phyloP scores from a whole-genome alignment of 75 land plant species.

The Selaginella moellendorffii region DNA sequence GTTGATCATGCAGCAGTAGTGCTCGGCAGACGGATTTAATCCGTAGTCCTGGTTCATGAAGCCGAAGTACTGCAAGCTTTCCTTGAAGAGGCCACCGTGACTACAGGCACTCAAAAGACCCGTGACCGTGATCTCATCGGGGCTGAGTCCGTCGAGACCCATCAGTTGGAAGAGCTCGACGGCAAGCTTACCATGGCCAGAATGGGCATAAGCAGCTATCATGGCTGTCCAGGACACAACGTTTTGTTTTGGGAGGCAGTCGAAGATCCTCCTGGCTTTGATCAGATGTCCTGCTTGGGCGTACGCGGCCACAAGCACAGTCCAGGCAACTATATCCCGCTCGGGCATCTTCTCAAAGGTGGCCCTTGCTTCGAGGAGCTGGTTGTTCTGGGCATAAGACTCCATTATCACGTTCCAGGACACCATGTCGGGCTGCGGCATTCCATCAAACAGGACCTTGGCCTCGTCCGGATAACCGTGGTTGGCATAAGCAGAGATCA shows the following conservation, averaged over 20 bases:
- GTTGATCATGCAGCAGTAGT: not conserved
- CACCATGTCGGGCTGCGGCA: not conserved
- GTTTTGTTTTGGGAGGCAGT: not conserved
- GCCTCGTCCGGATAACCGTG: not conserved
- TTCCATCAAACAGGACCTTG: not conserved
- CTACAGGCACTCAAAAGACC: not conserved
- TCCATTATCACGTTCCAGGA: not conserved
- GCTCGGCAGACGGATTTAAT: not conserved
- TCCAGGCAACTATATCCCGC: not conserved
- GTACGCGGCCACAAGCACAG: not conserved
- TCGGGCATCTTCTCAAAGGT: not conserved
- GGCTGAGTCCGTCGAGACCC: not conserved
- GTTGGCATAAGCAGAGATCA: not conserved
- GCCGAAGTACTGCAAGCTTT: not conserved
- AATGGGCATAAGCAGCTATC: not conserved
- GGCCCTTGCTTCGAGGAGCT: not conserved
- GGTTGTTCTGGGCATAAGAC: not conserved
- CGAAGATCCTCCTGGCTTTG: not conserved
- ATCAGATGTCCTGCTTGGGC: not conserved
- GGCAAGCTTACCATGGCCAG: not conserved
- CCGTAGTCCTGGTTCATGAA: not conserved
- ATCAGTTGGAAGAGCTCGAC: not conserved
- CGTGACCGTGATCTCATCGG: not conserved
- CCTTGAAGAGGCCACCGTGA: slow-evolving; percentile 4
- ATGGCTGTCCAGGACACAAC: not conserved